Conservation (phyloP, 1,284 basidiomycete genomes). For the Grifola frondosa region DNA sequence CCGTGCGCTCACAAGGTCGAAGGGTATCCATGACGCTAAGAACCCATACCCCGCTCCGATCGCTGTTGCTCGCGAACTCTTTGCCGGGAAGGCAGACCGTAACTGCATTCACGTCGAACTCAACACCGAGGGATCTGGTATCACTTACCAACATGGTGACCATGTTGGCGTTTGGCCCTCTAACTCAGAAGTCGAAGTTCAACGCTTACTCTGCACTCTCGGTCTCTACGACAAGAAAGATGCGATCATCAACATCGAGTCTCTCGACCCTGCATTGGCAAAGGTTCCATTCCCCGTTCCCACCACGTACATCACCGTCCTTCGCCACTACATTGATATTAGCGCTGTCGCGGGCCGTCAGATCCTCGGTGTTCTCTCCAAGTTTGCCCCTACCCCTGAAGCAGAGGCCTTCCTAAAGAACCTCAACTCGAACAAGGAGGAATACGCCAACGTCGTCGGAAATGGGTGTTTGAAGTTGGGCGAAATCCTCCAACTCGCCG, state of each 20-base stretch:
- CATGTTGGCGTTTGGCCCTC: conserved; percentile 97
- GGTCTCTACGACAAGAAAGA: conserved; percentile 81
- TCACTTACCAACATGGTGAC: conserved; percentile 98
- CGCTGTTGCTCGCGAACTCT: conserved; percentile 78
- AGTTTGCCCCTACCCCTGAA: conserved; percentile 83
- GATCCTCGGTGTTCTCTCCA: conserved; percentile 83
- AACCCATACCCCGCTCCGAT: conserved; percentile 94
- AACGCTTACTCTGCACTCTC: conserved; percentile 83
- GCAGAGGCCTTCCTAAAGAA: conserved; percentile 75
- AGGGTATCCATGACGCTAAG: conserved; percentile 95
- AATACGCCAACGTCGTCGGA: conserved; percentile 75
- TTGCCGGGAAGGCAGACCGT: conserved; percentile 71
- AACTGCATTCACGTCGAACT: conserved; percentile 97
- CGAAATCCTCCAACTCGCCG: conserved; percentile 87
- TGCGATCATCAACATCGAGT: conserved; percentile 87
- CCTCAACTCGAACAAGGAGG: conserved; percentile 86
- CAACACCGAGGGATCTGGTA: conserved; percentile 91
- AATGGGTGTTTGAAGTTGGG: conserved; percentile 87
- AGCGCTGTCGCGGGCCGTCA: conserved; percentile 92
- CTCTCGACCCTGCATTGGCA: conserved; percentile 94
- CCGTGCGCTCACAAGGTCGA: conserved; percentile 85
- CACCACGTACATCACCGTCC: conserved; percentile 91
- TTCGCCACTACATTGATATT: conserved; percentile 97
- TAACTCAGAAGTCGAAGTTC: conserved; percentile 91
- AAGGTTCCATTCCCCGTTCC: conserved; percentile 99